Conservation (phyloP, 768 basidiomycete genomes). For the Mycena epipterygia region DNA sequence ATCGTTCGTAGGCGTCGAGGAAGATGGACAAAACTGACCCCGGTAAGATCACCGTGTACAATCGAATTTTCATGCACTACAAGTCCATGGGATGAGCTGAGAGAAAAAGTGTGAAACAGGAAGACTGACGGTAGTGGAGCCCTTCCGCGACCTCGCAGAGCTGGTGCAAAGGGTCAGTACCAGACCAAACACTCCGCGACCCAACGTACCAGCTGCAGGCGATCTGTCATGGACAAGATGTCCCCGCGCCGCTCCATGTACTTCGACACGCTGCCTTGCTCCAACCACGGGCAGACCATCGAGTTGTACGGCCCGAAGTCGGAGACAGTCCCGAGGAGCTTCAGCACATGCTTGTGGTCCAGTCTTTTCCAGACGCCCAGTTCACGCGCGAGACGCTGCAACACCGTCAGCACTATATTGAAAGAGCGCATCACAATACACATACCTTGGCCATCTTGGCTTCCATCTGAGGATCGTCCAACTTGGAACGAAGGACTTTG, state of each 20-base stretch:
- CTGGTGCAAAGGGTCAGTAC: constrained; percentile 36
- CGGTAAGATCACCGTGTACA: constrained; percentile 60
- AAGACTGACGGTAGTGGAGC: constrained; percentile 52
- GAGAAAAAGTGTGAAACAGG: background rate
- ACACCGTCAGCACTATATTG: background rate
- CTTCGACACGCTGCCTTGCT: constrained; percentile 53
- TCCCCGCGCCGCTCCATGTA: constrained; percentile 54
- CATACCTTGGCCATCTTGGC: constrained; percentile 48
- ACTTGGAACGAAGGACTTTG: constrained; percentile 53
- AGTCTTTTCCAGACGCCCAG: constrained; percentile 54
- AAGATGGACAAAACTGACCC: constrained; percentile 43
- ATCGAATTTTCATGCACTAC: constrained; percentile 55
- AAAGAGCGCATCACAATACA: background rate
- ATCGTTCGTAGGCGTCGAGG: background rate
- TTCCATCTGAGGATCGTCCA: constrained; percentile 48
- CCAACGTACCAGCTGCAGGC: constrained; percentile 50
- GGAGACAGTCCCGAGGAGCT: constrained; percentile 51
- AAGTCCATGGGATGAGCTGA: background rate
- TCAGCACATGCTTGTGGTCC: constrained; percentile 54
- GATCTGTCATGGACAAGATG: constrained; percentile 50
- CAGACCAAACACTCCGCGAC: background rate
- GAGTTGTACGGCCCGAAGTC: constrained; percentile 54
- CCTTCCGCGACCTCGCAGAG: constrained; percentile 56
- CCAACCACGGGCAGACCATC: constrained; percentile 59
- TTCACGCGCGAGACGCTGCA: constrained; percentile 52